Percentiles rank a stretch among this genome's conserved stretches.
Evolutionary conservation across 1,284 basidiomycete species (phyloP).

Genomic region (Sporisorium scitamineum): DNA sequence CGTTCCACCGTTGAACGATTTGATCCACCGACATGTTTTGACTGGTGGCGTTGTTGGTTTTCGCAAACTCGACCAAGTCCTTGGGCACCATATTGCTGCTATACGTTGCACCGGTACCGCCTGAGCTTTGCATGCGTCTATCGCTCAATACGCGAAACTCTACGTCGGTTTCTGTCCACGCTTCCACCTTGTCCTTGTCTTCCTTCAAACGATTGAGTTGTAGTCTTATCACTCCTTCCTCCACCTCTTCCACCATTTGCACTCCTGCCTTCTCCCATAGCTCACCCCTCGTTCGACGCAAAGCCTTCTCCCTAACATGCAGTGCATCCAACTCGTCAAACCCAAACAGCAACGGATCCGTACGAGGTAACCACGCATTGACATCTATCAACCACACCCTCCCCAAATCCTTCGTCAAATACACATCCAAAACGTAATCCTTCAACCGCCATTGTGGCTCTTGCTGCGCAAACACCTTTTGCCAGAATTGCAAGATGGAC

Average conservation of each 20-base stretch:
- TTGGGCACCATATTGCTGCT: conserved; percentile 92
- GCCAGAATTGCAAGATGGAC: conserved; percentile 78
- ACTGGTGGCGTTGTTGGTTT: conserved; percentile 30
- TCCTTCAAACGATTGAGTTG: conserved; percentile 18
- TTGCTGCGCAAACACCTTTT: conserved; percentile 75
- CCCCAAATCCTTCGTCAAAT: conserved; percentile 82
- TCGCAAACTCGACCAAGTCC: conserved; percentile 83
- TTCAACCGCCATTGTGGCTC: conserved; percentile 7
- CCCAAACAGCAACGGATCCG: conserved; percentile 86
- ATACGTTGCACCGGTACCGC: conserved; percentile 71
- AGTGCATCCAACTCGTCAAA: conserved; percentile 79
- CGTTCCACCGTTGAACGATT: conserved; percentile 34
- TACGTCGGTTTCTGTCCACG: conserved; percentile 38
- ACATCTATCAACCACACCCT: conserved; percentile 87
- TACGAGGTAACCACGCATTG: conserved; percentile 85
- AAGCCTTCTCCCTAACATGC: conserved; percentile 61
- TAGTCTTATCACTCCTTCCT: conserved; percentile 35
- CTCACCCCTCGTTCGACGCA: not conserved
- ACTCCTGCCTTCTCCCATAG: not conserved
- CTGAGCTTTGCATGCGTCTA: conserved; percentile 71
- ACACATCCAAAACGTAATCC: conserved; percentile 81
- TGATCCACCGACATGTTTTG: conserved; percentile 28
- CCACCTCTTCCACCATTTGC: conserved; percentile 33
- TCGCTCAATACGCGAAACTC: conserved; percentile 77
- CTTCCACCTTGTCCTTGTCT: not conserved